These are phyloP conservation scores for Inga oerstediana DNA, from an alignment of 306 rosid genomes.

Conservation along the genomic window DNA sequence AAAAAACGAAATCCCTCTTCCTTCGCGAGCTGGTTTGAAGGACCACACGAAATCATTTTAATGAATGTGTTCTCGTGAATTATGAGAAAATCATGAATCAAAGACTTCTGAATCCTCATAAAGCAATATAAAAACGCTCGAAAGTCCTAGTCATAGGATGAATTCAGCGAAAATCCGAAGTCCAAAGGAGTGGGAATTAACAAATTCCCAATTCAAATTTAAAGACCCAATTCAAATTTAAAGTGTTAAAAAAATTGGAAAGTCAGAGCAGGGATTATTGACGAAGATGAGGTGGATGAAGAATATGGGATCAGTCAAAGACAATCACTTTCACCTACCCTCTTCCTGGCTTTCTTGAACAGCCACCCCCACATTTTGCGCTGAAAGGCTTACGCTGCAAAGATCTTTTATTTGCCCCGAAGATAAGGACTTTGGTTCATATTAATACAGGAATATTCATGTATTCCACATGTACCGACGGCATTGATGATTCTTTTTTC, in stretches of 20 bases:
- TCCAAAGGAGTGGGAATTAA: neutral
- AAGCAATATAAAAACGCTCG: neutral
- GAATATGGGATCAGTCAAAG: neutral
- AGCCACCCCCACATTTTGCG: neutral
- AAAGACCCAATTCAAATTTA: neutral
- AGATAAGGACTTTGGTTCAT: neutral
- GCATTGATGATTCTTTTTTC: too few relatives aligned
- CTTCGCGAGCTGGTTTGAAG: neutral
- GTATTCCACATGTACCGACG: too few relatives aligned
- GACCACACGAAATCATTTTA: neutral
- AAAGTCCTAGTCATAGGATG: neutral
- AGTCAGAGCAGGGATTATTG: neutral
- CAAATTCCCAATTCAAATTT: neutral
- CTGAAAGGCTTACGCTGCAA: neutral
- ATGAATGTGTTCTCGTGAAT: neutral
- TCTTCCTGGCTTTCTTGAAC: neutral
- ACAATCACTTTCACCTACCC: neutral
- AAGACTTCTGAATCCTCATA: neutral
- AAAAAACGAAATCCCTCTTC: conserved; percentile 8
- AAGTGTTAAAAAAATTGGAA: neutral
- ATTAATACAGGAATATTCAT: too few relatives aligned
- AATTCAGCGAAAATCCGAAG: neutral
- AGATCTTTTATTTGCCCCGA: neutral
- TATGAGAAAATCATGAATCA: neutral
- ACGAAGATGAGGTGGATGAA: neutral